These are phyloP conservation scores for Candida dubliniensis DNA, from an alignment of 1,139 yeast genomes.

Conservation along the genomic window DNA sequence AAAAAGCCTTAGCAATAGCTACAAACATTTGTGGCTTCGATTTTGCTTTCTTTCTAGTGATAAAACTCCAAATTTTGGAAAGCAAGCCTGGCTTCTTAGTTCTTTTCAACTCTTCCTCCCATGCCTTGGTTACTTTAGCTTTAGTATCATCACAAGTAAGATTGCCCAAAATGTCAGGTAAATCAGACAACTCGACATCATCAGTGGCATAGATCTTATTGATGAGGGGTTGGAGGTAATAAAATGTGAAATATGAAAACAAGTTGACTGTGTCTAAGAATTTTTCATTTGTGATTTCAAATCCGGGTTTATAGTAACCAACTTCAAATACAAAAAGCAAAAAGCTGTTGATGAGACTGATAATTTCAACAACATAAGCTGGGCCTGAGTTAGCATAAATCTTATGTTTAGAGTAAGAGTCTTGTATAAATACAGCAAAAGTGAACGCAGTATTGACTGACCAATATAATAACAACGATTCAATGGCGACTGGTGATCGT, in stretches of 20 bases:
- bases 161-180: constrained; percentile 19
- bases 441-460: constrained; percentile 19
- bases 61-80: constrained; percentile 9
- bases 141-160: constrained; percentile 13
- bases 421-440: constrained; percentile 27
- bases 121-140: constrained; percentile 11
- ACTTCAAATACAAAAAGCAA: constrained; percentile 40
- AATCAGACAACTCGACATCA: constrained; percentile 22
- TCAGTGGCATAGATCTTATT: constrained; percentile 21
- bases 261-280: constrained; percentile 22
- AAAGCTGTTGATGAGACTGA: constrained; percentile 26
- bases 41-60: constrained; percentile 9
- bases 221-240: constrained; percentile 28
- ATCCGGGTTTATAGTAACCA: constrained; percentile 42
- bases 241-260: constrained; percentile 24
- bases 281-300: constrained; percentile 37
- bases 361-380: constrained; percentile 20
- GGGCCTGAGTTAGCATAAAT: constrained; percentile 21
- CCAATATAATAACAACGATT: constrained; percentile 36
- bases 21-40: constrained; percentile 13
- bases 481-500: constrained; percentile 27
- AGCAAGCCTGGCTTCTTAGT: constrained; percentile 8
- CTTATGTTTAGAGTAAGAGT: constrained; percentile 28
- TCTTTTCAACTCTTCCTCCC: constrained; percentile 10
- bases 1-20: constrained; percentile 12